These are phyloP conservation scores for Leccinum subspadiceum DNA, from an alignment of 1,284 basidiomycete genomes.

Conservation along the genomic window DNA sequence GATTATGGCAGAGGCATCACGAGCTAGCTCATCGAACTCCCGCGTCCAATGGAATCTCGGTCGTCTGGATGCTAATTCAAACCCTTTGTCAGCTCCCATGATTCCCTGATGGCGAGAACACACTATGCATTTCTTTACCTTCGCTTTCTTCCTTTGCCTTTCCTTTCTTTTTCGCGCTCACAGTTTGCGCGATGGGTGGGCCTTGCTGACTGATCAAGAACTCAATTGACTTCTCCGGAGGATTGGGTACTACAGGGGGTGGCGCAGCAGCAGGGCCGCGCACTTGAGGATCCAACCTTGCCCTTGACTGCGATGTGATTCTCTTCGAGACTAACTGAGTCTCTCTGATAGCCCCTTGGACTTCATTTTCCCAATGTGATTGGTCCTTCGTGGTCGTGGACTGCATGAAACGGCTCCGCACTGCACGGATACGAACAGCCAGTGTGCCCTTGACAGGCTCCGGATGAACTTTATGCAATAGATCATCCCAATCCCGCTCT, in stretches of 20 bases:
- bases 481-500: slow-evolving; percentile 61
- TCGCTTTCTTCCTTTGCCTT: slow-evolving; percentile 38
- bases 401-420: slow-evolving; percentile 56
- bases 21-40: slow-evolving; percentile 83
- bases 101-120: neutral
- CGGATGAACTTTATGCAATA: slow-evolving; percentile 55
- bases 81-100: slow-evolving; percentile 10
- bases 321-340: slow-evolving; percentile 48
- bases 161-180: slow-evolving; percentile 36
- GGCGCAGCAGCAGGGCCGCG: slow-evolving; percentile 25
- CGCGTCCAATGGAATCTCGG: slow-evolving; percentile 79
- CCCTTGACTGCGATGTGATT: slow-evolving; percentile 30
- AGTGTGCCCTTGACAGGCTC: slow-evolving; percentile 46
- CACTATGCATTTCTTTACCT: slow-evolving; percentile 19
- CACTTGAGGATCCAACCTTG: slow-evolving; percentile 22
- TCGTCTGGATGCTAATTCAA: slow-evolving; percentile 39
- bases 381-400: slow-evolving; percentile 48
- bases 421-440: slow-evolving; percentile 49
- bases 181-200: slow-evolving; percentile 33
- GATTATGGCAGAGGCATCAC: slow-evolving; percentile 82
- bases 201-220: slow-evolving; percentile 58
- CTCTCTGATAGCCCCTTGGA: slow-evolving; percentile 54
- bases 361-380: slow-evolving; percentile 61
- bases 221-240: slow-evolving; percentile 53
- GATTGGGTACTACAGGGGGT: slow-evolving; percentile 40